Evolutionary conservation across 2,329 filamentous ascomycete species (phyloP).

Genomic region (Herpotrichia juniperi): DNA sequence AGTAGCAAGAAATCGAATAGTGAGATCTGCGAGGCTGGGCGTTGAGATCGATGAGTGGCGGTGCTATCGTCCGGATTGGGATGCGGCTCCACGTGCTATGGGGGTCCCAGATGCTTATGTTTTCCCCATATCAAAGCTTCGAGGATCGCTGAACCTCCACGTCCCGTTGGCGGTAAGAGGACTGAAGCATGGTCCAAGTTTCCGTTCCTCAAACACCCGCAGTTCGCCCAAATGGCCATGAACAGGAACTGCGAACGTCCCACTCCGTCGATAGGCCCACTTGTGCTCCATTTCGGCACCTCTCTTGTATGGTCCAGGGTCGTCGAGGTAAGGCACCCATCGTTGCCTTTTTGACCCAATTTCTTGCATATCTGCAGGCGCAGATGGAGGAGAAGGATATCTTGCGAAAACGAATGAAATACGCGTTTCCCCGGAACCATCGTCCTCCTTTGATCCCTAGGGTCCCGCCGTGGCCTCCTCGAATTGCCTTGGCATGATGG

Average conservation of each 20-base stretch:
- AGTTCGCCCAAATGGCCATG: not conserved
- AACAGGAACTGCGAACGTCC: too few species aligned
- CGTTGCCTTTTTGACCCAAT: too few species aligned
- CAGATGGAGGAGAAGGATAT: too few species aligned
- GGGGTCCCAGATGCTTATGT: slow-evolving; percentile 31
- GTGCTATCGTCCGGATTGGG: slow-evolving; percentile 30
- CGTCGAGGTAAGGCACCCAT: too few species aligned
- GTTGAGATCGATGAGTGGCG: slow-evolving; percentile 19
- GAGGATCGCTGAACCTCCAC: slow-evolving; percentile 24
- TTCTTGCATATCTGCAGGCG: too few species aligned
- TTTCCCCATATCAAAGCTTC: slow-evolving; percentile 29
- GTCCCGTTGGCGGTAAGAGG: not conserved
- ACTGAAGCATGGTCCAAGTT: not conserved
- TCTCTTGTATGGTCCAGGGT: too few species aligned
- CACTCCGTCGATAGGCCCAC: too few species aligned
- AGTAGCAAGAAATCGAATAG: not conserved
- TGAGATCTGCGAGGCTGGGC: not conserved
- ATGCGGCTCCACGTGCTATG: slow-evolving; percentile 24
- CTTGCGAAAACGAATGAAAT: too few species aligned
- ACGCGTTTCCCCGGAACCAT: too few species aligned
- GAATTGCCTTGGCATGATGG: slow-evolving; percentile 1
- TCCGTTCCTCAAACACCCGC: not conserved
- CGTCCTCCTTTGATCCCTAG: not conserved
- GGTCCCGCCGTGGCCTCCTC: not conserved
- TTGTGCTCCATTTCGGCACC: too few species aligned